Evolutionary conservation across 768 basidiomycete genomes (phyloP), one percentile per base, ranked within the genome.

Genomic region (Lenzites betulinus): DNA sequence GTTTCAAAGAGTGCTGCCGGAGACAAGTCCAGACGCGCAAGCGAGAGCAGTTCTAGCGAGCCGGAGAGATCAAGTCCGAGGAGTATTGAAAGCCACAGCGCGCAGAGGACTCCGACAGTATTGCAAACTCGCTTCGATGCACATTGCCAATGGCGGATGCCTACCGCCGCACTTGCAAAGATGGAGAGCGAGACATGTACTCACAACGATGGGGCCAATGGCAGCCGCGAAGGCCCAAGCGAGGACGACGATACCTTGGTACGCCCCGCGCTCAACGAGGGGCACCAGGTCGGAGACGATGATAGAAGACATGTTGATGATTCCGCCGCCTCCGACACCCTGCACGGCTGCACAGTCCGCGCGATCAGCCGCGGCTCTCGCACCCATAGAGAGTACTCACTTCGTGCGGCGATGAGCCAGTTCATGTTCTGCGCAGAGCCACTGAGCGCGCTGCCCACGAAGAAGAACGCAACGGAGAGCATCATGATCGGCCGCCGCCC

Each of bases 351-450:
- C 3, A 50, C 48, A 1, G n/a, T 44, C n/a, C 25, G 16, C 30
- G 30, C 25, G 25, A 7, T 28, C 36, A 20, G 35, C 42, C 28
- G 3, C 38, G 23, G 3, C 30, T 0, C 22, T 15, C 23, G 8
- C n/a, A 42, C 1, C 2, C 3, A 9, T 7, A 20, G 9, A 36
- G 20, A 3, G 23, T 0, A 62, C 60, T 38, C 41, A 65, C 64
- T 61, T 18, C 79, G 64, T 0, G 75, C 78, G 2, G 72, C 77
- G 54, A 81, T 79, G 6, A 79, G 61, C 75, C 74, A 73, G 4
- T 62, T 58, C 76, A 81, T 78, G 51, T 54, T 75, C 46, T 75
- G 67, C 0, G 78, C 76, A 0, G 76, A 69, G 0, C 77, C 81
- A 11, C 70, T 71, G 3, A 81, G 36, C 0, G 77, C 79, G 22